Base-by-base conservation (phyloP, 2,329 filamentous ascomycete species). In the Massarina eburnea region DNA sequence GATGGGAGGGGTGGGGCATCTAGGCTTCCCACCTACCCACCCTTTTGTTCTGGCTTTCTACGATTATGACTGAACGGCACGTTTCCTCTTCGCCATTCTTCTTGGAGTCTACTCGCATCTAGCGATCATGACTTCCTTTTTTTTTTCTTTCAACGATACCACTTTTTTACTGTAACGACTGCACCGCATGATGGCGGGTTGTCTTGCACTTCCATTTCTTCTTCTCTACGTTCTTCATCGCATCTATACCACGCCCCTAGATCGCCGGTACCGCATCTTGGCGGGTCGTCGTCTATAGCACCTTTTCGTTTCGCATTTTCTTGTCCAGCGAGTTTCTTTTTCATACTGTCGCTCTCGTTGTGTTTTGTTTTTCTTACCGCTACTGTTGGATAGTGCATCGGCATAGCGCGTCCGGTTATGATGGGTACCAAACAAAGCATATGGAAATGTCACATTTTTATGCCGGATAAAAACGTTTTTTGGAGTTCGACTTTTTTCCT, bases 1-100 rank as follows among this genome's bases (percentile, higher is more conserved):
- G 57, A 1, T 70, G 67, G 66, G 53, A 56, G n/a, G 54, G 48
- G 2, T 68, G 61, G 64, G 55, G 49, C 27, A 48, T 67, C 15
- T 68, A 22, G 22, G 20, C 30, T 40, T 26, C 37, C 32, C 18
- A n/a, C 34, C 39, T 24, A 39, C 36, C 21, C 19, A 17, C 37
- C 8, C 19, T 39, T 39, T 40, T 15, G 41, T 33, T 45, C 39
- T 43, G 33, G 18, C 17, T 47, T 43, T 43, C 20, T 15, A 36
- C 40, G 29, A 34, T 43, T 36, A 48, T 39, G 21, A 20, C 20
- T 29, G 42, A 33, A 22, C 44, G 18, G n/a, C n/a, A 30, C 34
- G 34, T 46, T 20, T 36, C 22, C 34, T 39, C 27, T 8, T 3
- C 18, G 9, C 3, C 3, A 10, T 21, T 37, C 8, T 5, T 8